Evolutionary conservation across 148 eudicot genomes (phyloP), one percentile per base, ranked within the genome.

Genomic region (Persicaria maculosa): DNA sequence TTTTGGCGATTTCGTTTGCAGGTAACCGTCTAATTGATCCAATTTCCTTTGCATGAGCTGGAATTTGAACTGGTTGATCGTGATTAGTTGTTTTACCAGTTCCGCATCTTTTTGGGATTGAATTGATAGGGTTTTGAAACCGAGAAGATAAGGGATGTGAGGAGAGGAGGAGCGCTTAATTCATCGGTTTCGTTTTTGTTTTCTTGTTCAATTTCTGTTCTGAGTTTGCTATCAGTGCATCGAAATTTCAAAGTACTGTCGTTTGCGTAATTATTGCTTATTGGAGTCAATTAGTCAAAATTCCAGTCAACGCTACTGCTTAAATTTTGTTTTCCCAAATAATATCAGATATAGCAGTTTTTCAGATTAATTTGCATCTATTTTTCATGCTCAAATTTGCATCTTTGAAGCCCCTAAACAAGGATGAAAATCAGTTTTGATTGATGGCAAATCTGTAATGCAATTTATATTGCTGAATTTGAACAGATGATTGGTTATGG

Each of bases 401-500:
- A 3, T 14, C 36, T 14, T 15, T 31, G 4, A 0, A 40, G 4
- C 17, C 46, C 40, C 5, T 12, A 64, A 36, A 64, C 17, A 64
- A 17, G 69, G 45, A 64, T 12, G 44, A 64, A 36, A 12, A 11
- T 40, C 2, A 64, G 69, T 14, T 36, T 12, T 64, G 46, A 40
- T 11, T 55, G 9, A 5, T 36, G 9, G 43, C 25, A 1, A 8
- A 22, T 69, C 2, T 68, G 4, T 50, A 8, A 47, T 9, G 73
- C 12, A 46, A 17, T 70, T 71, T 45, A 17, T 17, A 3, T 19
- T 71, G 50, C 9, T 71, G 44, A 54, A 4, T 14, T 9, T 45
- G 58, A 17, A 53, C 88, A 94, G 98, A 76, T 92, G 44, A 5
- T 95, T 55, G 98, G 98, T 47, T 95, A 92, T 84, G 98, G 98